Evolutionary conservation across 331 rosid genomes (phyloP).

Genomic region (Arachis monticola): DNA sequence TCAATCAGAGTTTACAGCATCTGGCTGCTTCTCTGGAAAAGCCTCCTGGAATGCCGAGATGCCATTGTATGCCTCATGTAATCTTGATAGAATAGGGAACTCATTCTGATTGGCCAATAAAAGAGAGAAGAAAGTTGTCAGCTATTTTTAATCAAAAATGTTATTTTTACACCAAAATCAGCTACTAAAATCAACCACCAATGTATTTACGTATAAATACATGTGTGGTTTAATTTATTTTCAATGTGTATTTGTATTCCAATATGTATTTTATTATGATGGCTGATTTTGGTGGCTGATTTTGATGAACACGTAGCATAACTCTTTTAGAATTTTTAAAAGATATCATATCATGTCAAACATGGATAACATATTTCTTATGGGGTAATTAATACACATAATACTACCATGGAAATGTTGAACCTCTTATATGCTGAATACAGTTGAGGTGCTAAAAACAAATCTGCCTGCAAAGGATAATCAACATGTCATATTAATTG

Average conservation of each 20-base stretch:
- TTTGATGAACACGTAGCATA: no score
- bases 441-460: constrained; percentile 82
- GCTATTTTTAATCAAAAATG: no score
- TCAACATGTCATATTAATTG: constrained; percentile 22
- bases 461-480: constrained; percentile 72
- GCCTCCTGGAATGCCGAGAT: constrained; percentile 68
- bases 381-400: background rate
- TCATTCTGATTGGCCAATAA: constrained; percentile 49
- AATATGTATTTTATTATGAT: no score
- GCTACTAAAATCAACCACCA: no score
- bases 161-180: no score
- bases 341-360: background rate
- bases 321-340: background rate
- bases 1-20: constrained; percentile 35
- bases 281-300: no score
- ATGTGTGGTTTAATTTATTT: no score
- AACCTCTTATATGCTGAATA: constrained; percentile 42
- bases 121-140: constrained; percentile 27
- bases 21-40: constrained; percentile 76
- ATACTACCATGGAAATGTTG: constrained; percentile 65
- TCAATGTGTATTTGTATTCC: no score
- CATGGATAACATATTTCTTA: background rate
- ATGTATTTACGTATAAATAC: no score
- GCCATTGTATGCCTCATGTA: constrained; percentile 63
- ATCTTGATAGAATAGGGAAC: constrained; percentile 62